These are phyloP conservation scores for Patellifolia procumbens DNA, from an alignment of 179 eudicot genomes.

Conservation along the genomic window DNA sequence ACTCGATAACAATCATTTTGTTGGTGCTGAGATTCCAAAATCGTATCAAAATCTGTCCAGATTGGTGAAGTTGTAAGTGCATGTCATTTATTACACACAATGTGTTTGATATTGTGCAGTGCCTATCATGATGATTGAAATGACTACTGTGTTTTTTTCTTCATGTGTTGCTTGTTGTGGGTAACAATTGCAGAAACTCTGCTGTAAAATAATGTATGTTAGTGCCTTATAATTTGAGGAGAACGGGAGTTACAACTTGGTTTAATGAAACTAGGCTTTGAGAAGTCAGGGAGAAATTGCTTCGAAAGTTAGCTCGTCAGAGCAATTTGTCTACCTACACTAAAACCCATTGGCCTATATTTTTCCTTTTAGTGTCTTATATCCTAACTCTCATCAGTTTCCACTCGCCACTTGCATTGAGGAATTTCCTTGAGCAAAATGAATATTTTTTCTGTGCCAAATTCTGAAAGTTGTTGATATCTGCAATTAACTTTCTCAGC, in stretches of 20 bases:
- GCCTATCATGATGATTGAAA: not conserved
- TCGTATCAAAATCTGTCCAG: constrained; percentile 53
- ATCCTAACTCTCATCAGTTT: not conserved
- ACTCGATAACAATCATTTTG: constrained; percentile 58
- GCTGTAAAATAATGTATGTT: too few relatives aligned
- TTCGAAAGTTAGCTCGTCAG: too few relatives aligned
- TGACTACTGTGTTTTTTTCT: not conserved
- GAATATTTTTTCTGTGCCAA: not conserved
- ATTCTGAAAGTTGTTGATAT: not conserved
- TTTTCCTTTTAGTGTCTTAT: too few relatives aligned
- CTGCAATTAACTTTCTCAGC: not conserved
- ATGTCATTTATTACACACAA: constrained; percentile 13
- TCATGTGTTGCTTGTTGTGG: constrained; percentile 2
- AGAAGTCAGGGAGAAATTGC: too few relatives aligned
- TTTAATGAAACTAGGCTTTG: too few relatives aligned
- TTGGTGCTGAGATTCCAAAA: constrained; percentile 48
- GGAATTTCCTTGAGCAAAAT: constrained; percentile 3
- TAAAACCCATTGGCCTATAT: too few relatives aligned
- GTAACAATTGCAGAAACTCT: not conserved
- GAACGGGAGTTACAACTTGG: too few relatives aligned
- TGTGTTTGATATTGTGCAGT: not conserved
- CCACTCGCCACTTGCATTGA: not conserved
- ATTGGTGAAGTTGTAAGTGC: constrained; percentile 56
- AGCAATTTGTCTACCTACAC: too few relatives aligned
- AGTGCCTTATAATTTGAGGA: too few relatives aligned